phyloP scores from a whole-genome alignment of 2,329 filamentous ascomycete genomes.

The Trichoderma semiorbis region DNA sequence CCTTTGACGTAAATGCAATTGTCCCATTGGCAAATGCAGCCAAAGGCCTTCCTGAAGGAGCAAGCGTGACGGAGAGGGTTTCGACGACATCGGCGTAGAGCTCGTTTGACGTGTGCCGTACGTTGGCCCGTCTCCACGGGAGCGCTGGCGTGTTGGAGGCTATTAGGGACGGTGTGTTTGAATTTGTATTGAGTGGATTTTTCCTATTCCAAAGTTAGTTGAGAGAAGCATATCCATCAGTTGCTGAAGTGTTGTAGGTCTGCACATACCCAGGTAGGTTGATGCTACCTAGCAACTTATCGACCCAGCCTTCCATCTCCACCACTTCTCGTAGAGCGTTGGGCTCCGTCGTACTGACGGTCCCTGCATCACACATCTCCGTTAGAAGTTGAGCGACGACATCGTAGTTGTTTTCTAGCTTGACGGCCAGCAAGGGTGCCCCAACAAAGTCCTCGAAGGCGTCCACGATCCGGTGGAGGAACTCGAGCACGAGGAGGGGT shows the following conservation, averaged over 20 bases:
- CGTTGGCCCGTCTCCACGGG: constrained; percentile 88
- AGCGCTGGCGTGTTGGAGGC: constrained; percentile 54
- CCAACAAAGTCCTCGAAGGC: constrained; percentile 92
- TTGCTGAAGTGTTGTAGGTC: not conserved
- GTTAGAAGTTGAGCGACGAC: constrained; percentile 87
- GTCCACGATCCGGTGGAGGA: constrained; percentile 89
- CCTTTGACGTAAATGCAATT: constrained; percentile 91
- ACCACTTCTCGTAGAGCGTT: constrained; percentile 90
- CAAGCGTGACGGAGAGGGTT: constrained; percentile 79
- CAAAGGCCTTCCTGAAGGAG: constrained; percentile 83
- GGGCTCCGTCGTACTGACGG: constrained; percentile 85
- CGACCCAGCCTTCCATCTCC: constrained; percentile 86
- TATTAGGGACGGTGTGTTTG: constrained; percentile 38
- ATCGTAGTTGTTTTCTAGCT: constrained; percentile 89
- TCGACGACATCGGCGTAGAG: constrained; percentile 95
- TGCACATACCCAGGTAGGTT: constrained; percentile 66
- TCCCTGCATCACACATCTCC: constrained; percentile 94
- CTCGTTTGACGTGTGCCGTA: constrained; percentile 94
- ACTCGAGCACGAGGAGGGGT: constrained; percentile 86
- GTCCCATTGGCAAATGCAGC: constrained; percentile 86
- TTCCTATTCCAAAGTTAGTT: constrained; percentile 35
- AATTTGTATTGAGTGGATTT: constrained; percentile 35
- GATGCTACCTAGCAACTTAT: constrained; percentile 83
- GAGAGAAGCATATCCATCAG: not conserved
- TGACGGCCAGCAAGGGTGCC: constrained; percentile 76